A percentile compares a stretch with the other conserved stretches of the same genome.
Conservation (phyloP, 441 rosid species). For the Metrosideros polymorpha region DNA sequence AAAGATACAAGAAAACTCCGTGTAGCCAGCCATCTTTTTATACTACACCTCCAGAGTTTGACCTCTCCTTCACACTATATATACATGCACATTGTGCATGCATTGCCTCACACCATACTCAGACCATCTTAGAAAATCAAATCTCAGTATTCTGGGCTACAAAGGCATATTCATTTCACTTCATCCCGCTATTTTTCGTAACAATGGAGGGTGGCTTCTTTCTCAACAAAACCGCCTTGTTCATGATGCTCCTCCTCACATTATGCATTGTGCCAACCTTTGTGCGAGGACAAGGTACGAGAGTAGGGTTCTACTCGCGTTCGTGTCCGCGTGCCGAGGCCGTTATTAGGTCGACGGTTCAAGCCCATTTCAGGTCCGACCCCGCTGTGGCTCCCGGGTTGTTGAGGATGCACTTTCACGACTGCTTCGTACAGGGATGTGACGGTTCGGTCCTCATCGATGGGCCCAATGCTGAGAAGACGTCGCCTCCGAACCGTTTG, state of each 20-base stretch:
- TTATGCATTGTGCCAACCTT: not conserved
- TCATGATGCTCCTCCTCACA: not conserved
- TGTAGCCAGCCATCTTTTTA: not conserved
- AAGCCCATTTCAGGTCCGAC: conserved; percentile 13
- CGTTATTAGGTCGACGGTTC: conserved; percentile 28
- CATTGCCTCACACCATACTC: not conserved
- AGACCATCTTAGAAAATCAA: not conserved
- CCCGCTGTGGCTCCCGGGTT: conserved; percentile 39
- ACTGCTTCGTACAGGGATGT: conserved; percentile 67
- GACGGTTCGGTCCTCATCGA: conserved; percentile 60
- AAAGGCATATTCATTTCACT: not conserved
- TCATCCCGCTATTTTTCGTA: not conserved
- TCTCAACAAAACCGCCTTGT: not conserved
- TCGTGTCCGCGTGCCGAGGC: conserved; percentile 35
- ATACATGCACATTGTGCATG: not conserved
- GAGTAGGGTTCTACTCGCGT: conserved; percentile 42
- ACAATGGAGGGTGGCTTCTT: not conserved
- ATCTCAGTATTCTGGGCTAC: not conserved
- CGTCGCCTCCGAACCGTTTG: conserved; percentile 27
- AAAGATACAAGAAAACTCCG: not conserved
- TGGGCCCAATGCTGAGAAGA: conserved; percentile 43
- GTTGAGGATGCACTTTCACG: conserved; percentile 53
- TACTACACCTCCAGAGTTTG: not conserved
- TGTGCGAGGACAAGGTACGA: conserved; percentile 34
- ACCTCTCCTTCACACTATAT: not conserved